phyloP scores from a whole-genome alignment of 1,284 basidiomycete species.

The Ceratobasidium sp. region DNA sequence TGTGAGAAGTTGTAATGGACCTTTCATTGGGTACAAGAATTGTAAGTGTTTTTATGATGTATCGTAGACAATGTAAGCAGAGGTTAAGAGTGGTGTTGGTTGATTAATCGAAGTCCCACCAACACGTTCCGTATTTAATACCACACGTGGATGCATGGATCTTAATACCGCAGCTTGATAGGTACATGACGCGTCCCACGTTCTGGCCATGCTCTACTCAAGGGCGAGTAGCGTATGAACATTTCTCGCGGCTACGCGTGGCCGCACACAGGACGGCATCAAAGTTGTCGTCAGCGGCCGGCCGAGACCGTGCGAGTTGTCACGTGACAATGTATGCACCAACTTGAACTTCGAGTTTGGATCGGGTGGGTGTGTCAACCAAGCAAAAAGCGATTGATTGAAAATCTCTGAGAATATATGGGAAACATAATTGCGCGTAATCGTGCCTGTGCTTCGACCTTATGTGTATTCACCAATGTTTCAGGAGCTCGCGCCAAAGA shows the following conservation, averaged over 20 bases:
- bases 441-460: too few species aligned
- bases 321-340: too few species aligned
- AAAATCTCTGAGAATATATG: too few species aligned
- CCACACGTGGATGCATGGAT: too few species aligned
- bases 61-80: background rate
- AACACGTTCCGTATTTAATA: background rate
- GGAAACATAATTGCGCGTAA: too few species aligned
- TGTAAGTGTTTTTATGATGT: background rate
- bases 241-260: background rate
- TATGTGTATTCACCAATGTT: background rate
- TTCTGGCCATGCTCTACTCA: background rate
- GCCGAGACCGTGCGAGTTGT: background rate
- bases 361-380: too few species aligned
- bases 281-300: background rate
- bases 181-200: constrained; percentile 17
- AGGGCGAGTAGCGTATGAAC: background rate
- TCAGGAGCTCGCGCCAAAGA: background rate
- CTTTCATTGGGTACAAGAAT: constrained; percentile 20
- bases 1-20: constrained; percentile 6
- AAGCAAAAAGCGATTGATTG: too few species aligned
- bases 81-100: constrained; percentile 7
- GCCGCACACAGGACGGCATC: background rate
- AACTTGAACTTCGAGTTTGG: too few species aligned
- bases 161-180: background rate
- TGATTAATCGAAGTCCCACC: background rate